These are phyloP conservation scores for Exophiala alcalophila DNA, from an alignment of 2,329 filamentous ascomycete species.

Conservation along the genomic window DNA sequence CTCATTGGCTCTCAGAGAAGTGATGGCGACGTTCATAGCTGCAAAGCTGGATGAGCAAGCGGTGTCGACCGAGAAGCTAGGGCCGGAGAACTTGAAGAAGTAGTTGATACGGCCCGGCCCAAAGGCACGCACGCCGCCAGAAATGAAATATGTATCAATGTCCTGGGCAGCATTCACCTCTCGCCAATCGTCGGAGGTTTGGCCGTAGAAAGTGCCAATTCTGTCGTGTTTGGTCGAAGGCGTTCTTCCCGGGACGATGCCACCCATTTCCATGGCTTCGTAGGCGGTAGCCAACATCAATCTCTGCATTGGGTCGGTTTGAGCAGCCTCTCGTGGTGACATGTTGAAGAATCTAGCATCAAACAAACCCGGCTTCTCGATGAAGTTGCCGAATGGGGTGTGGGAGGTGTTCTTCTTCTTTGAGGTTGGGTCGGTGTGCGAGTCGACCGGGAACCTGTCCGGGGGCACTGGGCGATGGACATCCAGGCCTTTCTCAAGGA, in stretches of 20 bases:
- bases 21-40: constrained; percentile 69
- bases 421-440: constrained; percentile 67
- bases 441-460: constrained; percentile 71
- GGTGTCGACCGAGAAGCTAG: constrained; percentile 71
- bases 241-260: constrained; percentile 70
- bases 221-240: constrained; percentile 63
- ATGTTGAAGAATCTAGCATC: constrained; percentile 86
- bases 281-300: constrained; percentile 74
- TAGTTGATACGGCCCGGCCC: constrained; percentile 67
- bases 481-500: constrained; percentile 71
- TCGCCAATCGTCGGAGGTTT: constrained; percentile 73
- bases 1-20: constrained; percentile 70
- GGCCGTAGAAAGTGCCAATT: constrained; percentile 72
- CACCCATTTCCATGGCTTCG: constrained; percentile 77
- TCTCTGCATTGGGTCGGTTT: constrained; percentile 79
- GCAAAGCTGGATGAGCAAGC: constrained; percentile 73
- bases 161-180: constrained; percentile 71
- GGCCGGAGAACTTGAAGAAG: constrained; percentile 72
- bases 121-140: constrained; percentile 61
- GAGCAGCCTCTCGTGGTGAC: constrained; percentile 74
- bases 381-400: constrained; percentile 72
- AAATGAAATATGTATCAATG: constrained; percentile 67
- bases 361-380: constrained; percentile 72
- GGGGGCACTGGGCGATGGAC: constrained; percentile 60
- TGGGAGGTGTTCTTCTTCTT: constrained; percentile 74